These are phyloP conservation scores for Rhizopogon vulgaris DNA, from an alignment of 768 basidiomycete species.

Conservation along the genomic window DNA sequence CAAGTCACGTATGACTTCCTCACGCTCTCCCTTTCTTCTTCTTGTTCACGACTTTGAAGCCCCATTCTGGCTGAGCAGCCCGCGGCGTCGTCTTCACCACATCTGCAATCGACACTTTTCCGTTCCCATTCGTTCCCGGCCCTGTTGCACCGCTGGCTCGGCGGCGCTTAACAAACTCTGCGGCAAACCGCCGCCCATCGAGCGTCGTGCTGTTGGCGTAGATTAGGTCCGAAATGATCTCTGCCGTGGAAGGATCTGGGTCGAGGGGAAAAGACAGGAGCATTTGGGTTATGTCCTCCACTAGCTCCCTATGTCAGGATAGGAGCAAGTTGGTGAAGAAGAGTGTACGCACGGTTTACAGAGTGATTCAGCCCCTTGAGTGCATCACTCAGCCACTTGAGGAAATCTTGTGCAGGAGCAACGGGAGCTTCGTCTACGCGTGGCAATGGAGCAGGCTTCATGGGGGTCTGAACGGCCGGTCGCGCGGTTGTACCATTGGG, in stretches of 20 bases:
- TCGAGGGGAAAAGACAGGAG: conserved; percentile 91
- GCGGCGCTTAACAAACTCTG: conserved; percentile 83
- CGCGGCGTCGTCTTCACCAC: conserved; percentile 89
- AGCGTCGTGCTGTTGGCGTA: conserved; percentile 93
- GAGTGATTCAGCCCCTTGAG: conserved; percentile 63
- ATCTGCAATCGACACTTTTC: conserved; percentile 73
- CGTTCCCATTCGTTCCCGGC: conserved; percentile 30
- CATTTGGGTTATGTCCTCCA: conserved; percentile 96
- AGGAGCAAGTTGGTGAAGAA: neutral
- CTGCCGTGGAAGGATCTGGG: conserved; percentile 71
- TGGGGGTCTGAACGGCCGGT: conserved; percentile 30
- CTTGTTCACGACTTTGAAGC: conserved; percentile 91
- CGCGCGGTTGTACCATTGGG: conserved; percentile 32
- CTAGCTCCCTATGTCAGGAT: conserved; percentile 33
- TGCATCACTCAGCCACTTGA: conserved; percentile 85
- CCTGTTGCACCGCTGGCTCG: conserved; percentile 65
- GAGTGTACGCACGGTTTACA: conserved; percentile 44
- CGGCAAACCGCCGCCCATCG: conserved; percentile 91
- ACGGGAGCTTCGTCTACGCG: conserved; percentile 58
- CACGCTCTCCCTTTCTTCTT: conserved; percentile 80
- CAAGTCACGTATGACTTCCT: neutral
- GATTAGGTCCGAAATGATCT: conserved; percentile 93
- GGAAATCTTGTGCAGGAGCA: conserved; percentile 81
- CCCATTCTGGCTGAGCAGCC: conserved; percentile 71
- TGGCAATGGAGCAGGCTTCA: conserved; percentile 23